These are phyloP conservation scores for Tulasnella sp. DNA, from an alignment of 768 basidiomycete species.

Conservation along the genomic window DNA sequence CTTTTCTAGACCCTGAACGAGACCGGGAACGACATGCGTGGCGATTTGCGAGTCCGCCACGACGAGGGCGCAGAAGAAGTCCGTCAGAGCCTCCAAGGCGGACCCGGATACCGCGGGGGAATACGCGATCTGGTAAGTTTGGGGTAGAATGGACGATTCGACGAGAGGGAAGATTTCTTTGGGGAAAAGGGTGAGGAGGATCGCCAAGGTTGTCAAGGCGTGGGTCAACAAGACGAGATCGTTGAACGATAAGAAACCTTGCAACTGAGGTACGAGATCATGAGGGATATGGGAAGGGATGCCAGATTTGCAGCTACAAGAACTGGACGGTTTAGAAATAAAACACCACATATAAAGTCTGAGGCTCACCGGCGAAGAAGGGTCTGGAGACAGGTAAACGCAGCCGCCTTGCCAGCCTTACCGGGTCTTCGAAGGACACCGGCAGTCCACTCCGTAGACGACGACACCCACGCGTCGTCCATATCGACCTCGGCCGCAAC, in stretches of 20 bases:
- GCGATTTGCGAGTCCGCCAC: conserved; percentile 73
- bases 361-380: conserved; percentile 57
- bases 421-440: conserved; percentile 66
- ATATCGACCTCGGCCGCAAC: conserved; percentile 64
- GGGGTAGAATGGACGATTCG: conserved; percentile 53
- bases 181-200: conserved; percentile 59
- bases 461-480: conserved; percentile 68
- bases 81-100: conserved; percentile 67
- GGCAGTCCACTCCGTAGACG: conserved; percentile 65
- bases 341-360: not conserved
- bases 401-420: conserved; percentile 60
- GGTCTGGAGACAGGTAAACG: conserved; percentile 64
- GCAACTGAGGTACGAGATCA: conserved; percentile 59
- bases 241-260: conserved; percentile 54
- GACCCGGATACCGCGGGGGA: conserved; percentile 67
- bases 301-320: conserved; percentile 33
- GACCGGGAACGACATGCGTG: conserved; percentile 64
- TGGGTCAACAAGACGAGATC: conserved; percentile 74
- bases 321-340: not conserved
- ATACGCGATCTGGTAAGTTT: conserved; percentile 57
- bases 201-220: conserved; percentile 48
- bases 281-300: conserved; percentile 48
- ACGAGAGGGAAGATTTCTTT: conserved; percentile 58
- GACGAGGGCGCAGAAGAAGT: conserved; percentile 74
- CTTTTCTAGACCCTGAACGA: conserved; percentile 56